phyloP scores from a whole-genome alignment of 192 early-diverging fungal species.

The Backusella sp. region DNA sequence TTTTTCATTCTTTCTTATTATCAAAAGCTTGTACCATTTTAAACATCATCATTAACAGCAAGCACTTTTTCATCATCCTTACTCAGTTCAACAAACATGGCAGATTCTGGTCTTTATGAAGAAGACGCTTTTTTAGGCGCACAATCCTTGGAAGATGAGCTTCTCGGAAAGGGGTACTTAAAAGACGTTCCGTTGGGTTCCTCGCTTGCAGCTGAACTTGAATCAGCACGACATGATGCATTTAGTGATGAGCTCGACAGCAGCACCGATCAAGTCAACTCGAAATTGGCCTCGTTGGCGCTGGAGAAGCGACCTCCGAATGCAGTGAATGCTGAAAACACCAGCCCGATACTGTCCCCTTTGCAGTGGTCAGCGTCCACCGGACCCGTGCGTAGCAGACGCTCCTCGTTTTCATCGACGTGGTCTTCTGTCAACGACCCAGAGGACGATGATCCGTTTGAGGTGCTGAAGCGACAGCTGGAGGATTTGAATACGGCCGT shows the following conservation, averaged over 20 bases:
- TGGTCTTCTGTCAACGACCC: conserved; percentile 35
- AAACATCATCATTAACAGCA: neutral
- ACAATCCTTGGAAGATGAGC: conserved; percentile 37
- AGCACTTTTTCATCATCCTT: neutral
- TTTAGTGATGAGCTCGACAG: neutral
- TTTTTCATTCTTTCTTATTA: conserved; percentile 1
- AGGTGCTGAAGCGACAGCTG: conserved; percentile 34
- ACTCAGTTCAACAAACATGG: conserved; percentile 14
- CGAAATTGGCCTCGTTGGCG: conserved; percentile 10
- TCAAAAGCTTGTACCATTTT: neutral
- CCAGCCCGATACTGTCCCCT: conserved; percentile 29
- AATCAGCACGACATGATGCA: conserved; percentile 22
- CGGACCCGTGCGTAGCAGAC: conserved; percentile 23
- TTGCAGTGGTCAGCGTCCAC: conserved; percentile 26
- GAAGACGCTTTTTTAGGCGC: conserved; percentile 28
- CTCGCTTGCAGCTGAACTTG: conserved; percentile 37
- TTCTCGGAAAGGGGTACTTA: conserved; percentile 34
- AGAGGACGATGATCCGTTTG: conserved; percentile 41
- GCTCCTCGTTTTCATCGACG: conserved; percentile 31
- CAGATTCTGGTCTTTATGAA: conserved; percentile 22
- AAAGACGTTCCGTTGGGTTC: conserved; percentile 29
- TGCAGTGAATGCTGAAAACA: neutral
- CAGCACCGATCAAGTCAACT: neutral
- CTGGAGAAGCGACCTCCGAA: neutral
- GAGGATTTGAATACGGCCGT: conserved; percentile 40